phyloP scores from a whole-genome alignment of 1,139 yeast species.

The Zygoascus sp. region DNA sequence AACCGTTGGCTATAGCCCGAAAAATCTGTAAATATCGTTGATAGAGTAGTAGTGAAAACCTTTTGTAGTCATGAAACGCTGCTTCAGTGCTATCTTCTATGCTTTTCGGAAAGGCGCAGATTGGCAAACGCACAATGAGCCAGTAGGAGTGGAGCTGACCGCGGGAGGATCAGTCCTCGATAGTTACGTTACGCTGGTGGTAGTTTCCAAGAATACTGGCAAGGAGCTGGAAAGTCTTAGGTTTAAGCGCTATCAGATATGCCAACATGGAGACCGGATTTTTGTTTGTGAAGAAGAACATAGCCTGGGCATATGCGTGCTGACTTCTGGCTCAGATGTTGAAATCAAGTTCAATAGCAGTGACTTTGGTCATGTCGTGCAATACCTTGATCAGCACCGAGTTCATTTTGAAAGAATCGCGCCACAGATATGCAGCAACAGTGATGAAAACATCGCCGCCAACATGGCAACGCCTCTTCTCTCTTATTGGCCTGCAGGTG shows the following conservation, averaged over 20 bases:
- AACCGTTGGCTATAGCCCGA: too few relatives aligned
- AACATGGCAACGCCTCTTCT: too few relatives aligned
- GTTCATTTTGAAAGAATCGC: background rate
- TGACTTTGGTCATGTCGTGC: background rate
- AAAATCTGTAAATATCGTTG: too few relatives aligned
- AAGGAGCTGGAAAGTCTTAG: background rate
- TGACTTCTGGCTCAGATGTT: background rate
- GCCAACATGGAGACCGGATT: background rate
- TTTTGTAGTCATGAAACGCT: background rate
- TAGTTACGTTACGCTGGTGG: background rate
- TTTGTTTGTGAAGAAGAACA: background rate
- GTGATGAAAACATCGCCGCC: too few relatives aligned
- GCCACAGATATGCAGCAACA: too few relatives aligned
- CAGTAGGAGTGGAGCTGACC: background rate
- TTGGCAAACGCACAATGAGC: background rate
- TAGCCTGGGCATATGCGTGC: background rate
- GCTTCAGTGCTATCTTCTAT: background rate
- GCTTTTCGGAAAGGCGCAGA: background rate
- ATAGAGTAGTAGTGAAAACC: too few relatives aligned
- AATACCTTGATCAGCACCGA: background rate
- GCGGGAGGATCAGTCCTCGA: background rate
- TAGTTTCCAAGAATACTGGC: background rate
- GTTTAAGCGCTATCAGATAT: background rate
- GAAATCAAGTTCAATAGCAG: background rate
- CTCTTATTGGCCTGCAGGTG: too few relatives aligned